Conservation (phyloP, 2,329 filamentous ascomycete species). For the Diplodia intermedia region DNA sequence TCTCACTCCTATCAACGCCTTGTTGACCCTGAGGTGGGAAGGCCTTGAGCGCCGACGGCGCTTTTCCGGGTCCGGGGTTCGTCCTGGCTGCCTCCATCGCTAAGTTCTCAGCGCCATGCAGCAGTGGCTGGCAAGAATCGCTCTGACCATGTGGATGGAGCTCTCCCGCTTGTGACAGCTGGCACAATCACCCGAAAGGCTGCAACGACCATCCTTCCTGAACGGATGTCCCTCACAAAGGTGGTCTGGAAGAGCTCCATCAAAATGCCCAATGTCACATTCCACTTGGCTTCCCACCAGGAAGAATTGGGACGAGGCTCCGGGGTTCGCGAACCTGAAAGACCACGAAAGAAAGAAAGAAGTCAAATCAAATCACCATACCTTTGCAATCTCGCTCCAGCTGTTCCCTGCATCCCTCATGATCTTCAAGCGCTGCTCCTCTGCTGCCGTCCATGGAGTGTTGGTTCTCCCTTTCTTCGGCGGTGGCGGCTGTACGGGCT, state of each 20-base stretch:
- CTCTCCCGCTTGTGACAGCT: not conserved
- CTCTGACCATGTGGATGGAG: not conserved
- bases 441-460: constrained; percentile 94
- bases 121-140: not conserved
- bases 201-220: not conserved
- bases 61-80: not conserved
- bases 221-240: not conserved
- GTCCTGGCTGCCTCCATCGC: not conserved
- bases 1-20: not conserved
- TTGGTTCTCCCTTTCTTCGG: constrained; percentile 97
- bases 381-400: constrained; percentile 99
- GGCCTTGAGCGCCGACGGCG: not conserved
- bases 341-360: not conserved
- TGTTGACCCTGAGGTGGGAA: not conserved
- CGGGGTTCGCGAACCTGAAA: not conserved
- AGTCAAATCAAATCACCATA: constrained; percentile 46
- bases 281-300: not conserved
- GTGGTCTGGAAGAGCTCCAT: not conserved
- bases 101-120: not conserved
- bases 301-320: not conserved
- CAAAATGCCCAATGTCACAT: not conserved
- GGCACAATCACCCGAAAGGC: not conserved
- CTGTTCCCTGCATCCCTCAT: constrained; percentile 93
- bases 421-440: constrained; percentile 89
- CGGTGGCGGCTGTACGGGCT: constrained; percentile 42